A percentile compares a stretch with the other conserved stretches of the same genome.
Evolutionary conservation across 2,329 filamentous ascomycete species (phyloP).

Genomic region (Colletotrichum musicola): DNA sequence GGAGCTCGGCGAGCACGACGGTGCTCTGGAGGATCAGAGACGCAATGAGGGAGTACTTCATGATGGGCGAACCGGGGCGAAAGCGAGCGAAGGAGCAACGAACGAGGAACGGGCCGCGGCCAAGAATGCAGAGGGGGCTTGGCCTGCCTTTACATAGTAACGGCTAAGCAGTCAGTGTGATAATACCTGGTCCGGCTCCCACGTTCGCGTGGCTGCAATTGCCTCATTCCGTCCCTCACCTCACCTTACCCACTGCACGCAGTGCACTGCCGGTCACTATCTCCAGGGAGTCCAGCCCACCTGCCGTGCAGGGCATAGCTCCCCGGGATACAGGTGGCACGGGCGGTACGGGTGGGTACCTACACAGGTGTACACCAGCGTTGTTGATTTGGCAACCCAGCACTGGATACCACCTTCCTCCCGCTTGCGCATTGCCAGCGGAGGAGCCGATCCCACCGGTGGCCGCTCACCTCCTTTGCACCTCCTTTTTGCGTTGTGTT

Average conservation of each 20-base stretch:
- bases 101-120: background rate
- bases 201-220: too few relatives aligned
- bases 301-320: constrained; percentile 17
- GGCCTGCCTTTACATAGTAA: constrained; percentile 9
- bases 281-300: background rate
- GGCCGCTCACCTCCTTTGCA: constrained; percentile 10
- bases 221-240: too few relatives aligned
- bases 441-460: background rate
- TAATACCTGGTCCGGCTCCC: background rate
- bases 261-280: background rate
- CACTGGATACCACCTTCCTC: constrained; percentile 23
- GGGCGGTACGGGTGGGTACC: background rate
- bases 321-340: too few relatives aligned
- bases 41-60: constrained; percentile 34
- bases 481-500: background rate
- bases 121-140: background rate
- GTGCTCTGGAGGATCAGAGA: constrained; percentile 31
- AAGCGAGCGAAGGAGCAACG: constrained; percentile 2
- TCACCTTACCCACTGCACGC: too few relatives aligned
- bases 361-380: background rate
- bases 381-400: background rate
- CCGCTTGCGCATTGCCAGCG: too few relatives aligned
- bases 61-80: background rate
- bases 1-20: constrained; percentile 25
- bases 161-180: background rate